phyloP scores from a whole-genome alignment of 495 filamentous ascomycete species.

The Talaromyces wortmannii region DNA sequence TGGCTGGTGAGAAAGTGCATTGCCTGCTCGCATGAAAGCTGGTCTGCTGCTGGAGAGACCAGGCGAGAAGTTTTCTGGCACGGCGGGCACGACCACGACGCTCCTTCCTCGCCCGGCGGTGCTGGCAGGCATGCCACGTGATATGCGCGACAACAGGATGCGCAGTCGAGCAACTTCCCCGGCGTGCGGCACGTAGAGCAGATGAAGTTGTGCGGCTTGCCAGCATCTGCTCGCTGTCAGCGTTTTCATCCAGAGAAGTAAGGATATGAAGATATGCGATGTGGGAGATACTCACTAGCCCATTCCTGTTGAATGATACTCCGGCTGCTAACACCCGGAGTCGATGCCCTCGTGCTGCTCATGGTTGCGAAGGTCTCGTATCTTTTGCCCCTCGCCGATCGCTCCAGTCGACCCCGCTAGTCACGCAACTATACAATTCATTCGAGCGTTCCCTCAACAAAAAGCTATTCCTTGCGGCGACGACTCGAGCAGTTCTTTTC shows the following conservation, averaged over 20 bases:
- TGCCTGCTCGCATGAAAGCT: slow-evolving; percentile 6
- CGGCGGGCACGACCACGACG: not conserved
- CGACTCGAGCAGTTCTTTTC: no score
- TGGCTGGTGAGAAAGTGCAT: not conserved
- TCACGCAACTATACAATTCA: no score
- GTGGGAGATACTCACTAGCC: slow-evolving; percentile 9
- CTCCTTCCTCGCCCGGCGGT: not conserved
- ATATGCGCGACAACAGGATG: slow-evolving; percentile 28
- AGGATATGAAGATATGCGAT: no score
- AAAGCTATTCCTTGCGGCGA: no score
- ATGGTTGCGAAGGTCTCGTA: no score
- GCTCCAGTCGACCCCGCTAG: no score
- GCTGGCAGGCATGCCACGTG: slow-evolving; percentile 19
- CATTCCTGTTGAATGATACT: slow-evolving; percentile 23
- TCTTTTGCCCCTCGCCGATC: no score
- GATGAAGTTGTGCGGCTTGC: slow-evolving; percentile 24
- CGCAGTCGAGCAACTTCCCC: slow-evolving; percentile 18
- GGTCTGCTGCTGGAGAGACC: not conserved
- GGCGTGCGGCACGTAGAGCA: slow-evolving; percentile 23
- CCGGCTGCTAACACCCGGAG: slow-evolving; percentile 8
- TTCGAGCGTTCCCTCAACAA: no score
- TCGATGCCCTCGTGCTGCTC: not conserved
- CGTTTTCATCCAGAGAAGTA: no score
- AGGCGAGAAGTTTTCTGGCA: not conserved
- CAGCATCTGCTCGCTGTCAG: slow-evolving; percentile 10